Evolutionary conservation across 2,329 filamentous ascomycete genomes (phyloP).

Genomic region (Hymenoscyphus infarciens): DNA sequence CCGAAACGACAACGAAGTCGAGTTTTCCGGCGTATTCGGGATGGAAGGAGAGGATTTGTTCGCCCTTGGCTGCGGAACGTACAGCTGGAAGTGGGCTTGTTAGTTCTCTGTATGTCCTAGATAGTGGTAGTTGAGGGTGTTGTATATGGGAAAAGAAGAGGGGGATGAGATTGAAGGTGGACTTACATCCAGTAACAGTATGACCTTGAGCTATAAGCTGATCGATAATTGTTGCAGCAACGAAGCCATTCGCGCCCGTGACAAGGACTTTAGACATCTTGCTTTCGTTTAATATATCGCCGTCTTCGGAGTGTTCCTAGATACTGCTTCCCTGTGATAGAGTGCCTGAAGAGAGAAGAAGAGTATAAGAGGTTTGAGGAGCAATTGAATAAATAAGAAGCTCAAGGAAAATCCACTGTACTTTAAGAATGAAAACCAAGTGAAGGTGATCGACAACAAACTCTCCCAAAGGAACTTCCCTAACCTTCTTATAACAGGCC

Average conservation of each 20-base stretch:
- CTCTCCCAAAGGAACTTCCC: background rate
- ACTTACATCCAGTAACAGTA: slow-evolving; percentile 24
- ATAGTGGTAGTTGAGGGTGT: too few relatives aligned
- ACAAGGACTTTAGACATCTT: slow-evolving; percentile 34
- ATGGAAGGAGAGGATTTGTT: slow-evolving; percentile 29
- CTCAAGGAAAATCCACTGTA: too few relatives aligned
- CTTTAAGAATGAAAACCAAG: background rate
- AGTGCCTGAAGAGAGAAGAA: background rate
- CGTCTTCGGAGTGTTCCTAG: too few relatives aligned
- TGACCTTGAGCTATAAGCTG: slow-evolving; percentile 28
- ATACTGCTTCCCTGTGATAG: too few relatives aligned
- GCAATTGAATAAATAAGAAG: too few relatives aligned
- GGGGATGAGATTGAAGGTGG: background rate
- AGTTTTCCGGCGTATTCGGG: slow-evolving; percentile 33
- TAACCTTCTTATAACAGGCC: background rate
- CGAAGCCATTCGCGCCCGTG: slow-evolving; percentile 34
- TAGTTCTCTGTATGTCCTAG: too few relatives aligned
- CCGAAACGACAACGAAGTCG: slow-evolving; percentile 33
- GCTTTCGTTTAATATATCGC: background rate
- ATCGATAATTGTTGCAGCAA: slow-evolving; percentile 32
- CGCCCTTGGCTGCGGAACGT: slow-evolving; percentile 24
- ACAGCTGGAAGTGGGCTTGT: slow-evolving; percentile 16
- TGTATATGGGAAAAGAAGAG: background rate
- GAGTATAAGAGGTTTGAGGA: background rate
- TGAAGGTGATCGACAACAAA: background rate